phyloP scores from a whole-genome alignment of 495 filamentous ascomycete species.

The Talaromyces stipitatus region DNA sequence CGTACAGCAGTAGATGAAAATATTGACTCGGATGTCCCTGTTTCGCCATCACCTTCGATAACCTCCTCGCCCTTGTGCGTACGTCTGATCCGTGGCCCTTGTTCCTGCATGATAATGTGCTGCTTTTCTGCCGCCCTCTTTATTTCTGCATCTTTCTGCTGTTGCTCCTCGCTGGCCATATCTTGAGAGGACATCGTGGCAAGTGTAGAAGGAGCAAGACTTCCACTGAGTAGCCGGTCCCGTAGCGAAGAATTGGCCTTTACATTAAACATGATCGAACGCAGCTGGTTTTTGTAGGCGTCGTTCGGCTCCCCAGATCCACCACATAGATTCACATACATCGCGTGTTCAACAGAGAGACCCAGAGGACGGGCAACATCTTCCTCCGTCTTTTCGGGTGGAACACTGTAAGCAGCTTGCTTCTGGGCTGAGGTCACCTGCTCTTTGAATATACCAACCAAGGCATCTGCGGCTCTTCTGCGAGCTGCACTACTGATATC shows the following conservation, averaged over 20 bases:
- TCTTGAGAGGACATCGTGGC: slow-evolving; percentile 80
- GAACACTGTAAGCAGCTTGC: slow-evolving; percentile 41
- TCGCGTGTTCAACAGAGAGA: slow-evolving; percentile 68
- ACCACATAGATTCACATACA: slow-evolving; percentile 50
- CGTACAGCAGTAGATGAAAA: slow-evolving; percentile 36
- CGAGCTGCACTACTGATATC: slow-evolving; percentile 42
- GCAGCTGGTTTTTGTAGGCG: slow-evolving; percentile 49
- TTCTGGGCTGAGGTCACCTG: slow-evolving; percentile 44
- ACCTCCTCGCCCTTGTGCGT: slow-evolving; percentile 96
- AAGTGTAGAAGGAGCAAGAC: slow-evolving; percentile 61
- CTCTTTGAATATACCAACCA: slow-evolving; percentile 48
- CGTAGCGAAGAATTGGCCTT: slow-evolving; percentile 77
- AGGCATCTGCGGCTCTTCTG: slow-evolving; percentile 38
- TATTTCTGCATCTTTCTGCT: slow-evolving; percentile 66
- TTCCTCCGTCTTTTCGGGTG: slow-evolving; percentile 42
- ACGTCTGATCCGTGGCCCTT: slow-evolving; percentile 74
- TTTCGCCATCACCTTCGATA: slow-evolving; percentile 58
- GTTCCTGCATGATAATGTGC: slow-evolving; percentile 73
- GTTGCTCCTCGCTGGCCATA: slow-evolving; percentile 84
- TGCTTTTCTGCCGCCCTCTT: slow-evolving; percentile 80
- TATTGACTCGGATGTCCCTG: slow-evolving; percentile 38
- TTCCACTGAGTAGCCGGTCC: slow-evolving; percentile 62
- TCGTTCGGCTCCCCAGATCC: slow-evolving; percentile 41
- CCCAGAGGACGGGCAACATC: slow-evolving; percentile 48
- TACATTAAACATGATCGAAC: slow-evolving; percentile 69